These are phyloP conservation scores for Nannochloris sp. DNA, from an alignment of 139 green algal genomes.

Conservation along the genomic window DNA sequence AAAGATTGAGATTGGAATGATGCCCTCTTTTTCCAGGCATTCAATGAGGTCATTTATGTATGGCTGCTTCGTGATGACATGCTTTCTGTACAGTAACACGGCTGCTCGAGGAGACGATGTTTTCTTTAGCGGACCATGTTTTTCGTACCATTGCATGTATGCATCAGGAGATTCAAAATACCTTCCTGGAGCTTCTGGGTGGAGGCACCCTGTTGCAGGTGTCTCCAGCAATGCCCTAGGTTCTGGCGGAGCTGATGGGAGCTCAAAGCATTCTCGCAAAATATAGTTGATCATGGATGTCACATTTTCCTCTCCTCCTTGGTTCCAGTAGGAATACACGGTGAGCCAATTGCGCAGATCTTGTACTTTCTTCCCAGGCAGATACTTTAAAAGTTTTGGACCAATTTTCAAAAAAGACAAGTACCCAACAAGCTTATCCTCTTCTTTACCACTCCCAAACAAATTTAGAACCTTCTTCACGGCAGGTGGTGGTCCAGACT, in stretches of 20 bases:
- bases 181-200: constrained; percentile 56
- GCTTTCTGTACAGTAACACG: constrained; percentile 96
- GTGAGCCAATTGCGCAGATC: constrained; percentile 93
- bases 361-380: constrained; percentile 78
- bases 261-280: constrained; percentile 50
- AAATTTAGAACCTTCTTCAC: constrained; percentile 88
- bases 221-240: constrained; percentile 60
- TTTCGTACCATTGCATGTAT: constrained; percentile 78
- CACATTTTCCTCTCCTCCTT: constrained; percentile 73
- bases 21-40: constrained; percentile 50
- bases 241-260: constrained; percentile 6
- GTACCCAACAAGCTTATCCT: constrained; percentile 93
- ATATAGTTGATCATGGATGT: constrained; percentile 85
- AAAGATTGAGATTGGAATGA: constrained; percentile 80
- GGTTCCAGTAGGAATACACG: constrained; percentile 92
- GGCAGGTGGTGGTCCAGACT: constrained; percentile 72
- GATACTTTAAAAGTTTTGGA: constrained; percentile 90
- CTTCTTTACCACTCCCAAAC: constrained; percentile 81
- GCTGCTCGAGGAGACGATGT: constrained; percentile 44
- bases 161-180: constrained; percentile 63
- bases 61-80: constrained; percentile 86
- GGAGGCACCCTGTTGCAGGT: constrained; percentile 81
- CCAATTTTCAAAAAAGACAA: constrained; percentile 86
- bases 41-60: constrained; percentile 73
- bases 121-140: constrained; percentile 35